These are phyloP conservation scores for Draba incana DNA, from an alignment of 345 rosid species.

Conservation along the genomic window DNA sequence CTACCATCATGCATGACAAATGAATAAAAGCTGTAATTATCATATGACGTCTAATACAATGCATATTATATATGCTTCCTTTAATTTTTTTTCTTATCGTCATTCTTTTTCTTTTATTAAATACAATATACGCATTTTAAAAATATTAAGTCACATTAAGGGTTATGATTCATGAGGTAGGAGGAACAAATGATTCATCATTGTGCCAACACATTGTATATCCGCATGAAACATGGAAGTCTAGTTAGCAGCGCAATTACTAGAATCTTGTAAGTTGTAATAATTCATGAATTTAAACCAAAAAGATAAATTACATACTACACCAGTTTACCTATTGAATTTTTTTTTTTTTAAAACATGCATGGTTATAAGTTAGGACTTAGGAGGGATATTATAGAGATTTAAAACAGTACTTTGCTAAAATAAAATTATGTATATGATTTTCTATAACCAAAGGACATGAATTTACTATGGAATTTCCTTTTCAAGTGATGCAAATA, in stretches of 20 bases:
- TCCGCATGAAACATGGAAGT: conserved; percentile 37
- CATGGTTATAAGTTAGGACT: too few species aligned
- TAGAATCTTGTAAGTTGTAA: neutral
- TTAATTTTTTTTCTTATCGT: conserved; percentile 35
- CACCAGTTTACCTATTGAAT: neutral
- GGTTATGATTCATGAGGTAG: conserved; percentile 13
- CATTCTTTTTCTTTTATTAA: conserved; percentile 16
- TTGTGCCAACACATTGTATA: conserved; percentile 38
- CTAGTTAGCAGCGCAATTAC: conserved; percentile 13
- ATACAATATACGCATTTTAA: conserved; percentile 6
- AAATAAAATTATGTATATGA: conserved; percentile 10
- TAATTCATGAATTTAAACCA: neutral
- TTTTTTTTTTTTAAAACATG: too few species aligned
- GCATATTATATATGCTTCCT: conserved; percentile 34
- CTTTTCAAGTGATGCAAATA: conserved; percentile 40
- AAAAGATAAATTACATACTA: neutral
- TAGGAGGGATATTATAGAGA: conserved; percentile 18
- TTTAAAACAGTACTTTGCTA: conserved; percentile 1
- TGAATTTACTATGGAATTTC: conserved; percentile 26
- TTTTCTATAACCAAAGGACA: conserved; percentile 21
- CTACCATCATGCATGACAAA: conserved; percentile 43
- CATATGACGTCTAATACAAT: conserved; percentile 34
- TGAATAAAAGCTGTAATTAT: conserved; percentile 34
- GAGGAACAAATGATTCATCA: conserved; percentile 26
- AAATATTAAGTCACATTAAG: neutral